A percentile compares a stretch with the other conserved stretches of the same genome.
Conservation (phyloP, 2,329 filamentous ascomycete species). For the Calonectria leucothoes region DNA sequence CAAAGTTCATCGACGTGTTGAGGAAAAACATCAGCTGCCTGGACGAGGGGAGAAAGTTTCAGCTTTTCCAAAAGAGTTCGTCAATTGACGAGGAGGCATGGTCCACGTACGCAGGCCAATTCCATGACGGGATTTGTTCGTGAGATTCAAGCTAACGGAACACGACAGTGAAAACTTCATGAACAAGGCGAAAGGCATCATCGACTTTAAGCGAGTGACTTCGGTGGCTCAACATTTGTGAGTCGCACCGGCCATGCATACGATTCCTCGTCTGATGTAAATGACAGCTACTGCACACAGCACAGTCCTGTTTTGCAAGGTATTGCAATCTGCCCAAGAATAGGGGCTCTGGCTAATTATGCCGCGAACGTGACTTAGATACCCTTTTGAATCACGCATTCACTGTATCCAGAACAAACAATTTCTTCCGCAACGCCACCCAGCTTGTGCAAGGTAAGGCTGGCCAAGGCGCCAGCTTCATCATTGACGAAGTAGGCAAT, state of each 20-base stretch:
- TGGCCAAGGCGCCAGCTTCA: not conserved
- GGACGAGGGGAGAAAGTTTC: not conserved
- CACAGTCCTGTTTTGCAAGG: not conserved
- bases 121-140: not conserved
- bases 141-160: not conserved
- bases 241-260: not conserved
- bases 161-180: not conserved
- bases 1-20: not conserved
- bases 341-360: not conserved
- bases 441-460: not conserved
- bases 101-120: not conserved
- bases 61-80: not conserved
- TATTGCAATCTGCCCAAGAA: not conserved
- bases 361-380: not conserved
- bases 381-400: not conserved
- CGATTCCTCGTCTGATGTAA: not conserved
- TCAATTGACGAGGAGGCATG: not conserved
- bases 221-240: not conserved
- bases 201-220: not conserved
- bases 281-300: not conserved
- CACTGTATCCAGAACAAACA: not conserved
- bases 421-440: not conserved
- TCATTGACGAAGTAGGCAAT: not conserved
- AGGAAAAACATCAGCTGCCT: not conserved
- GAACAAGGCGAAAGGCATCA: not conserved